Conservation (phyloP, 2,329 filamentous ascomycete genomes). For the Rutstroemia sp. region DNA sequence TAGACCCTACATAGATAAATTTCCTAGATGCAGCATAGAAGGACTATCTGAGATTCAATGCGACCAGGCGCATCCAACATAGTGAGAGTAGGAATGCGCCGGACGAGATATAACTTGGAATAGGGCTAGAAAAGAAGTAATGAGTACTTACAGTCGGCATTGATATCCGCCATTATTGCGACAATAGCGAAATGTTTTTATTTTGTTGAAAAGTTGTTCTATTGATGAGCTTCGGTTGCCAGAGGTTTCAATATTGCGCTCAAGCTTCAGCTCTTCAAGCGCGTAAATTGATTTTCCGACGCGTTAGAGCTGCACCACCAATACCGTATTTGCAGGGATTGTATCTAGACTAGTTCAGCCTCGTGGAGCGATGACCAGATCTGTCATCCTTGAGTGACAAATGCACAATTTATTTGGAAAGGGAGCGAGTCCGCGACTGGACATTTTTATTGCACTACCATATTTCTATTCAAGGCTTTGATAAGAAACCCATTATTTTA, state of each 20-base stretch:
- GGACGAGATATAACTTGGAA: background rate
- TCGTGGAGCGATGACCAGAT: constrained; percentile 6
- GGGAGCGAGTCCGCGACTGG: background rate
- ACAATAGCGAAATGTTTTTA: background rate
- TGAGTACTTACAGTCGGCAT: constrained; percentile 20
- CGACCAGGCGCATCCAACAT: background rate
- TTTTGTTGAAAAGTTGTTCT: background rate
- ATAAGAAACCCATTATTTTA: background rate
- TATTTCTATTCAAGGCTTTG: background rate
- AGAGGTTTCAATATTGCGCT: background rate
- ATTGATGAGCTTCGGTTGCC: background rate
- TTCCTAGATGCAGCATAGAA: background rate
- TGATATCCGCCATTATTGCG: constrained; percentile 17
- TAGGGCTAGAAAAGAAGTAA: background rate
- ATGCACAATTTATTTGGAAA: constrained; percentile 1
- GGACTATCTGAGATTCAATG: background rate
- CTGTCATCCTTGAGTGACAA: constrained; percentile 8
- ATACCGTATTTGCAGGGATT: background rate
- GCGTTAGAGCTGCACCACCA: background rate
- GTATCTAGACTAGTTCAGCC: constrained; percentile 2
- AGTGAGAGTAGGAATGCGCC: background rate
- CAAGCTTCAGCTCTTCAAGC: constrained; percentile 3
- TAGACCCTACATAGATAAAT: background rate
- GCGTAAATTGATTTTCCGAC: constrained; percentile 19
- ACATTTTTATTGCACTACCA: background rate